Percentiles rank a stretch among this genome's conserved stretches.
These are phyloP conservation scores for Dipsacomyces acuminosporus DNA, from an alignment of 371 early-diverging fungal genomes.

Conservation along the genomic window DNA sequence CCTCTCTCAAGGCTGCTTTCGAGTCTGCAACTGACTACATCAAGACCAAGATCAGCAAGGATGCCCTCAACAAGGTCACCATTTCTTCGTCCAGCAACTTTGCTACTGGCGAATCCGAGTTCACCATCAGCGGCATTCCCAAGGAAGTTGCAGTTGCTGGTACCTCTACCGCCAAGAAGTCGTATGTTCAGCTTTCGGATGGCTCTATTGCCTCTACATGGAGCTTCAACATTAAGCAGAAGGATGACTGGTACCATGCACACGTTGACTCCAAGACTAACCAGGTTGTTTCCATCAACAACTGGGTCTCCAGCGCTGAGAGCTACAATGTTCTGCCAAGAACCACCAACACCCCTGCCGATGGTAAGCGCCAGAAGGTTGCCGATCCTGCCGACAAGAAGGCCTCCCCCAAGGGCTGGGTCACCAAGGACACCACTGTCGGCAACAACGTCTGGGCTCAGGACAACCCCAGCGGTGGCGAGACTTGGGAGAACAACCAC, in stretches of 20 bases:
- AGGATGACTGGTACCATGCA: constrained; percentile 52
- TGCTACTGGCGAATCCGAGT: constrained; percentile 13
- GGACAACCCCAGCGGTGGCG: constrained; percentile 40
- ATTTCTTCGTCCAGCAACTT: neutral
- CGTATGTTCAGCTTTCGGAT: constrained; percentile 15
- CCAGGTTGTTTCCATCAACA: constrained; percentile 46
- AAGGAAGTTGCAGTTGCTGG: constrained; percentile 48
- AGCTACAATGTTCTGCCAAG: constrained; percentile 23
- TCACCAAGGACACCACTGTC: constrained; percentile 19
- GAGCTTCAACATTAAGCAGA: constrained; percentile 43
- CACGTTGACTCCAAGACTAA: constrained; percentile 49
- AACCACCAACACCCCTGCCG: constrained; percentile 9
- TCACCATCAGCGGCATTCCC: constrained; percentile 51
- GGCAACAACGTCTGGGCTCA: constrained; percentile 43
- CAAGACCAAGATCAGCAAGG: neutral
- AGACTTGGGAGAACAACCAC: constrained; percentile 50
- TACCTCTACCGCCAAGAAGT: constrained; percentile 49
- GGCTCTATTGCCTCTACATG: constrained; percentile 5
- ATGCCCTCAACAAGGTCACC: neutral
- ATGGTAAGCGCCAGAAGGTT: constrained; percentile 5
- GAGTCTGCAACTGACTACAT: neutral
- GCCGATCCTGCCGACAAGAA: neutral
- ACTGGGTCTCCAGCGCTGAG: constrained; percentile 52
- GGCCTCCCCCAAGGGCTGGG: constrained; percentile 41
- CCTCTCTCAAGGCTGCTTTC: neutral